Base-by-base conservation (phyloP, 208 protist genomes). In the Crithidia thermophila region DNA sequence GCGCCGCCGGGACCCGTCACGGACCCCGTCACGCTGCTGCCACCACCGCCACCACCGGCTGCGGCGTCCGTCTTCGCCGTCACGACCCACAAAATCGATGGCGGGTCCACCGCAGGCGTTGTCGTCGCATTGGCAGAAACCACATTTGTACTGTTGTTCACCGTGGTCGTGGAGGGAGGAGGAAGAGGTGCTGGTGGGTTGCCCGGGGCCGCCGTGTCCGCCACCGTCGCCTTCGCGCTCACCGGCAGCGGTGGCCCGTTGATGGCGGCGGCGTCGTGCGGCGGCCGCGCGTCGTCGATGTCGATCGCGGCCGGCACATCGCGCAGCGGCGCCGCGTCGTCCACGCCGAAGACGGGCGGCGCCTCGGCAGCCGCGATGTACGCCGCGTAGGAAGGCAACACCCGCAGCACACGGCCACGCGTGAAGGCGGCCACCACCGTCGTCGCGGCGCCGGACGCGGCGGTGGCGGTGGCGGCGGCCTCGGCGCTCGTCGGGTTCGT, bases 351-450 rank as follows among this genome's bases (percentile, higher is more conserved):
- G 6, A 82, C 60, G 27, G 77, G 67, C 27, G 75, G 77, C 6
- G 82, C 74, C 42, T 75, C 64, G 21, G 87, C 81, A 14, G 30
- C 55, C 16, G 62, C 71, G 60, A 93, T 85, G 77, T 93, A 95
- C 27, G 75, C 63, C 37, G 57, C 69, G 62, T 91, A 95, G 30
- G 75, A 39, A 11, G 82, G 70, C 16, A 85, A 50, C 3, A 66
- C 59, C 55, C 65, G 74, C 56, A 95, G 66, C 55, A 93, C 51
- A 6, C 86, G 85, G 11, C 90, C 90, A 36, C 76, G 72, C 18
- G 61, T 67, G 53, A 91, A 90, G 31, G 71, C 71, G 28, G 60
- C 46, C n/a, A 62, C 43, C 3, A 67, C 45, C 20, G 20, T 27
- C 11, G 27, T 52, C 16, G 11, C 37, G 7, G 30, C 33, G 20